These are phyloP conservation scores for Leptoxyphium fumago DNA, from an alignment of 2,329 filamentous ascomycete genomes.

Conservation along the genomic window DNA sequence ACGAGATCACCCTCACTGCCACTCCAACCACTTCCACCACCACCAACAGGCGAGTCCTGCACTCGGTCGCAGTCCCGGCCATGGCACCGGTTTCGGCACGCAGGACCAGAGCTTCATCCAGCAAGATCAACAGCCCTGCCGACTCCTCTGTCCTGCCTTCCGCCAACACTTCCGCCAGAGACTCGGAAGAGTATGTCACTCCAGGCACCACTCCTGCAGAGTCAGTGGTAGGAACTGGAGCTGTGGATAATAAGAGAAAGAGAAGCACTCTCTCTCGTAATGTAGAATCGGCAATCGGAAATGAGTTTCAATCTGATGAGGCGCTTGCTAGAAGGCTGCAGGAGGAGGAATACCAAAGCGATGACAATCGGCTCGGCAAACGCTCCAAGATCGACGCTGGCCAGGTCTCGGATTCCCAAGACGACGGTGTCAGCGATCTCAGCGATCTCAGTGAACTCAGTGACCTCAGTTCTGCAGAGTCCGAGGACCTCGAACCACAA, in stretches of 20 bases:
- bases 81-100: not conserved
- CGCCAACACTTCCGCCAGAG: constrained; percentile 19
- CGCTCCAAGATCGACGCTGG: constrained; percentile 9
- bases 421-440: constrained; percentile 5
- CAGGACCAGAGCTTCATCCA: not conserved
- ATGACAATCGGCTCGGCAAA: constrained; percentile 11
- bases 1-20: not conserved
- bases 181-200: constrained; percentile 42
- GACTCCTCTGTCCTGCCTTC: constrained; percentile 4
- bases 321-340: constrained; percentile 19
- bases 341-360: constrained; percentile 20
- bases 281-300: constrained; percentile 11
- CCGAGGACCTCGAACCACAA: constrained; percentile 6
- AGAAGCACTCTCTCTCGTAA: constrained; percentile 13
- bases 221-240: constrained; percentile 19
- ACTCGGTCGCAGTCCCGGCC: not conserved
- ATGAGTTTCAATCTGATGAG: constrained; percentile 12
- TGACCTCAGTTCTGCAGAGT: constrained; percentile 14
- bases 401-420: constrained; percentile 16
- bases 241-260: constrained; percentile 16
- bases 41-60: not conserved
- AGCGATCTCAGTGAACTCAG: constrained; percentile 12
- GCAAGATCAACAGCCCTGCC: not conserved
- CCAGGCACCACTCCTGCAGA: constrained; percentile 46
- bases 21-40: not conserved